These are phyloP conservation scores for Lichtheimia ramosa DNA, from an alignment of 371 early-diverging fungal genomes.

Conservation along the genomic window DNA sequence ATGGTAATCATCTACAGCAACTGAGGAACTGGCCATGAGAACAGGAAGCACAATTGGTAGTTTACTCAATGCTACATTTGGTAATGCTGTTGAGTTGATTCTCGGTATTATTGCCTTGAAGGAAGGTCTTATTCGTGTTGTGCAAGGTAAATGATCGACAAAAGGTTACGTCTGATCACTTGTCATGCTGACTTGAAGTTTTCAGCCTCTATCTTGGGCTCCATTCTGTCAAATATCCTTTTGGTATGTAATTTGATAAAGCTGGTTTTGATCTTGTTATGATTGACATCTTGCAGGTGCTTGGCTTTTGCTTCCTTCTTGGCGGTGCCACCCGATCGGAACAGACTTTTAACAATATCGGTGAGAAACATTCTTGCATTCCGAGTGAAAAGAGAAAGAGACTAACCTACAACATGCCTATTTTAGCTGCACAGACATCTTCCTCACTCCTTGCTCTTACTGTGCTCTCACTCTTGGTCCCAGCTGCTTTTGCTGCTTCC, in stretches of 20 bases:
- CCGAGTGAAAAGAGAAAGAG: not conserved
- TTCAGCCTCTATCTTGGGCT: conserved; percentile 80
- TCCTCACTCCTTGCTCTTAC: conserved; percentile 76
- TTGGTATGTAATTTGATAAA: conserved; percentile 36
- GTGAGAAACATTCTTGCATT: conserved; percentile 20
- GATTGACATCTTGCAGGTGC: conserved; percentile 26
- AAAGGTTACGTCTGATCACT: not conserved
- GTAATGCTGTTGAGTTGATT: conserved; percentile 87
- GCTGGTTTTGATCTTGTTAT: too few species aligned
- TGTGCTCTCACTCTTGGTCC: conserved; percentile 74
- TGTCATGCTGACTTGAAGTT: not conserved
- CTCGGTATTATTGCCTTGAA: conserved; percentile 80
- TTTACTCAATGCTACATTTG: conserved; percentile 45
- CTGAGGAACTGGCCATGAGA: conserved; percentile 43
- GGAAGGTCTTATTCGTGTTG: conserved; percentile 75
- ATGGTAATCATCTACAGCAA: conserved; percentile 21
- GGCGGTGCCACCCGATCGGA: conserved; percentile 70
- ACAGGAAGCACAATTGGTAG: conserved; percentile 39
- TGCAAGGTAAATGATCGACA: conserved; percentile 57
- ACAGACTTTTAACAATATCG: conserved; percentile 77
- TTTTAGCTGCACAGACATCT: conserved; percentile 72
- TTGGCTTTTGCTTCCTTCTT: conserved; percentile 78
- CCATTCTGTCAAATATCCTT: conserved; percentile 82
- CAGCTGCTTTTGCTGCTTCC: conserved; percentile 70
- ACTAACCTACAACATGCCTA: not conserved